Conservation (phyloP, 1,139 yeast species). For the Candida sp. region DNA sequence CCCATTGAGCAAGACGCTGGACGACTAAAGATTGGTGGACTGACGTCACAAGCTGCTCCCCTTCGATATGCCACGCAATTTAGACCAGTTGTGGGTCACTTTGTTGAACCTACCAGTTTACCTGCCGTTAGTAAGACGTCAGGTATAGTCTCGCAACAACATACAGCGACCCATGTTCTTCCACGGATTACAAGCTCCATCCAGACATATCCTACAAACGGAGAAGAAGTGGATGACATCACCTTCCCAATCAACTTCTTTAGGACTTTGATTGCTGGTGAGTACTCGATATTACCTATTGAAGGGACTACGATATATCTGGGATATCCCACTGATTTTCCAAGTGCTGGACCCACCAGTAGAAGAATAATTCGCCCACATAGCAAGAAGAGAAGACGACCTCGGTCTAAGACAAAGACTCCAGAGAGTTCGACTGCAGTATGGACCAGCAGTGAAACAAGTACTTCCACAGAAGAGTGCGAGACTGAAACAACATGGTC, state of each 20-base stretch:
- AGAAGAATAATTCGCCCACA: not conserved
- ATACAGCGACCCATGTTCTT: not conserved
- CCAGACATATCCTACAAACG: not conserved
- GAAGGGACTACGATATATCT: not conserved
- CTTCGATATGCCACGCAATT: not conserved
- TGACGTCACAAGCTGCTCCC: not conserved
- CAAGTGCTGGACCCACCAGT: not conserved
- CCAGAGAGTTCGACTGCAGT: not conserved
- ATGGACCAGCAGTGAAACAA: not conserved
- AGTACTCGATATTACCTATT: constrained; percentile 6
- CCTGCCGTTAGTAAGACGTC: not conserved
- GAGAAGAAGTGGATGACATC: constrained; percentile 2
- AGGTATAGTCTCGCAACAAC: not conserved
- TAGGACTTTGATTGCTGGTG: not conserved
- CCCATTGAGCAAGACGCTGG: not conserved
- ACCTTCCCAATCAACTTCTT: not conserved
- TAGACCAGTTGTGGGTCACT: not conserved
- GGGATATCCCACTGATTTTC: not conserved
- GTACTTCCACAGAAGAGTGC: not conserved
- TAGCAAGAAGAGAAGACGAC: not conserved
- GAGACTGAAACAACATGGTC: not conserved
- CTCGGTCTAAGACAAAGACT: not conserved
- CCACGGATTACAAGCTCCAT: not conserved
- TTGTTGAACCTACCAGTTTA: not conserved
- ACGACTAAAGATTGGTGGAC: not conserved